Evolutionary conservation across 208 protist genomes (phyloP).

Genomic region (Spongospora subterranea): DNA sequence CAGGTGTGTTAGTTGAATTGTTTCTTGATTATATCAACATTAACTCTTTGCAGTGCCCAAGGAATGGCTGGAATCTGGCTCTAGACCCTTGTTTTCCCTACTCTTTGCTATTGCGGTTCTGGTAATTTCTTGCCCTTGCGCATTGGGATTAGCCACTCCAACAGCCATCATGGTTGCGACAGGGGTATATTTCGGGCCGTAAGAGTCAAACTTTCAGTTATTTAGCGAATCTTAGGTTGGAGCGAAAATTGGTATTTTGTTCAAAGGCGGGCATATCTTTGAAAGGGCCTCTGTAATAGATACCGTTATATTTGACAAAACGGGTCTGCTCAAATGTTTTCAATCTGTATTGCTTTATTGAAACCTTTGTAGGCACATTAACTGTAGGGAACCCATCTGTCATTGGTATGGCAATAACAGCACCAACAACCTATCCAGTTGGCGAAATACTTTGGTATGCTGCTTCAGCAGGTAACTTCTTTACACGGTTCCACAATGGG

Average conservation of each 20-base stretch:
- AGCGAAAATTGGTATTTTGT: conserved; percentile 66
- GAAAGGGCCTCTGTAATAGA: conserved; percentile 2
- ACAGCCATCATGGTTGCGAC: conserved; percentile 72
- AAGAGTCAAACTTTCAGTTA: background rate
- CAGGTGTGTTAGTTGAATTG: background rate
- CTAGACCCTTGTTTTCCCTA: conserved; percentile 41
- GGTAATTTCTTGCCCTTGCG: conserved; percentile 72
- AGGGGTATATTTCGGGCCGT: conserved; percentile 56
- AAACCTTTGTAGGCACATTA: no score
- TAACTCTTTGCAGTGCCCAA: background rate
- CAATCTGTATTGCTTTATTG: no score
- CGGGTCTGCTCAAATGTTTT: no score
- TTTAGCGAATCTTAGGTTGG: conserved; percentile 8
- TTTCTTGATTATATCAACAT: background rate
- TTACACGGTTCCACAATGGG: background rate
- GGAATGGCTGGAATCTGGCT: background rate
- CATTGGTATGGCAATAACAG: background rate
- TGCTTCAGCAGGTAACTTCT: background rate
- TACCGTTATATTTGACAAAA: conserved; percentile 72
- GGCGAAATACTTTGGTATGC: background rate
- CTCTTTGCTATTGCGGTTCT: conserved; percentile 61
- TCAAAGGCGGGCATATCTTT: conserved; percentile 66
- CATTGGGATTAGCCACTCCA: conserved; percentile 71
- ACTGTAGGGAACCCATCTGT: conserved; percentile 65
- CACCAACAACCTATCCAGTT: background rate